Evolutionary conservation across 805 yeast genomes (phyloP).

Genomic region (Spencermartinsiella europaea): DNA sequence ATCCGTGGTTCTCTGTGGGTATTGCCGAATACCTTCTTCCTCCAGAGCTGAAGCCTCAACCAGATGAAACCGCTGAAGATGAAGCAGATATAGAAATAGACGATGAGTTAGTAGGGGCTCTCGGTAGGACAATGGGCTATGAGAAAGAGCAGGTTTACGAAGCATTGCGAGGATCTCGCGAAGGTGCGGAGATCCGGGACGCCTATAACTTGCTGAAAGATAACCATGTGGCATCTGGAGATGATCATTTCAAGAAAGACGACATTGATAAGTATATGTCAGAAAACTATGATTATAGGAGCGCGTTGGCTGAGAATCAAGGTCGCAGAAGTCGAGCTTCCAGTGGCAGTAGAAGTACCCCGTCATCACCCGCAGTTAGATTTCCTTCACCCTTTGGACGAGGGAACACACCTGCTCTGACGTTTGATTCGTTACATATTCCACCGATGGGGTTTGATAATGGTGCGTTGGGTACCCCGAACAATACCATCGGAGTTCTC

Average conservation of each 20-base stretch:
- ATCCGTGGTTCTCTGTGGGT: slow-evolving; percentile 84
- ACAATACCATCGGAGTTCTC: slow-evolving; percentile 82
- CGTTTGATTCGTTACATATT: slow-evolving; percentile 36
- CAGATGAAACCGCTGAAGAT: slow-evolving; percentile 24
- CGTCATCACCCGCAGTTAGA: slow-evolving; percentile 2
- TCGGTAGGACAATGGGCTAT: slow-evolving; percentile 83
- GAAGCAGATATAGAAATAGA: slow-evolving; percentile 39
- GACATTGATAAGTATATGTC: slow-evolving; percentile 17
- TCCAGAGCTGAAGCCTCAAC: slow-evolving; percentile 33
- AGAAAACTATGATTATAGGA: slow-evolving; percentile 12
- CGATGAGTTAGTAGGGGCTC: slow-evolving; percentile 67
- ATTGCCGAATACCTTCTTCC: slow-evolving; percentile 77
- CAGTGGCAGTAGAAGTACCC: slow-evolving; percentile 2
- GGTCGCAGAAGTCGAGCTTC: slow-evolving; percentile 3
- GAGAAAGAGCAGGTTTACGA: slow-evolving; percentile 77
- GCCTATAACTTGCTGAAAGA: slow-evolving; percentile 79
- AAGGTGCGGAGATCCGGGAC: slow-evolving; percentile 62
- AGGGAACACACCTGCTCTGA: slow-evolving; percentile 34
- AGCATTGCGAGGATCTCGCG: slow-evolving; percentile 44
- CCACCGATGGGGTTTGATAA: slow-evolving; percentile 29
- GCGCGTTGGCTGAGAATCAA: neutral
- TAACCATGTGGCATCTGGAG: slow-evolving; percentile 41
- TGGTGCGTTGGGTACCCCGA: slow-evolving; percentile 40
- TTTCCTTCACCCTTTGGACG: slow-evolving; percentile 15
- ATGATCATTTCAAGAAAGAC: slow-evolving; percentile 20